Percentiles rank a stretch among this genome's conserved stretches.
Evolutionary conservation across 768 basidiomycete species (phyloP).

Genomic region (Agrocybe pediades): DNA sequence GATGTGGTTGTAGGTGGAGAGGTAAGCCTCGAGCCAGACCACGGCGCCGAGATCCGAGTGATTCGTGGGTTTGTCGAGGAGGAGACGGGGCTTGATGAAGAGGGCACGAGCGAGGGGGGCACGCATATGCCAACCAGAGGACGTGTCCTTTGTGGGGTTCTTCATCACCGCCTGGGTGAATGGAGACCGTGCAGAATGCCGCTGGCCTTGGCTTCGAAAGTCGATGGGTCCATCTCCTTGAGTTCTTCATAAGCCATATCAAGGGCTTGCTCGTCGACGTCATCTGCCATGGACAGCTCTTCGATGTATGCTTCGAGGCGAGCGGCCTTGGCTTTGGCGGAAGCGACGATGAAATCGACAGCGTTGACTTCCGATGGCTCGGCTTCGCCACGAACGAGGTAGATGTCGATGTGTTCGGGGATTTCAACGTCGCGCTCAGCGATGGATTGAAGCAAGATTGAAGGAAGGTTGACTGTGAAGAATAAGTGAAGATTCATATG

Average conservation of each 20-base stretch:
- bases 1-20: slow-evolving; percentile 97
- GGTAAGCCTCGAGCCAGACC: slow-evolving; percentile 98
- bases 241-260: slow-evolving; percentile 93
- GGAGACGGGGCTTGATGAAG: slow-evolving; percentile 94
- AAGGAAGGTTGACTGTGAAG: slow-evolving; percentile 45
- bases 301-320: slow-evolving; percentile 93
- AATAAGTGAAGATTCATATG: neutral
- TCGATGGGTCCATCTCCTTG: too few relatives aligned
- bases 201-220: slow-evolving; percentile 95
- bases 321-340: slow-evolving; percentile 95
- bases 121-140: slow-evolving; percentile 99
- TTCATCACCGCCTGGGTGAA: slow-evolving; percentile 92
- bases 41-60: slow-evolving; percentile 97
- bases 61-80: slow-evolving; percentile 92
- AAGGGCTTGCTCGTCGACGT: slow-evolving; percentile 84
- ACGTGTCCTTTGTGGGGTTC: slow-evolving; percentile 97
- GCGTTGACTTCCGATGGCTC: slow-evolving; percentile 96
- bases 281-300: slow-evolving; percentile 86
- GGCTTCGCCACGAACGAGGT: slow-evolving; percentile 94
- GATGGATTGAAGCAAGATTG: slow-evolving; percentile 94
- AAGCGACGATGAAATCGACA: slow-evolving; percentile 96
- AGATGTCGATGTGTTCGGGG: slow-evolving; percentile 95
- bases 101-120: slow-evolving; percentile 96
- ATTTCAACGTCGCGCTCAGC: slow-evolving; percentile 95
- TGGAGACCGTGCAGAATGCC: slow-evolving; percentile 94